These are phyloP conservation scores for Malus hybrid DNA, from an alignment of 331 rosid species.

Conservation along the genomic window DNA sequence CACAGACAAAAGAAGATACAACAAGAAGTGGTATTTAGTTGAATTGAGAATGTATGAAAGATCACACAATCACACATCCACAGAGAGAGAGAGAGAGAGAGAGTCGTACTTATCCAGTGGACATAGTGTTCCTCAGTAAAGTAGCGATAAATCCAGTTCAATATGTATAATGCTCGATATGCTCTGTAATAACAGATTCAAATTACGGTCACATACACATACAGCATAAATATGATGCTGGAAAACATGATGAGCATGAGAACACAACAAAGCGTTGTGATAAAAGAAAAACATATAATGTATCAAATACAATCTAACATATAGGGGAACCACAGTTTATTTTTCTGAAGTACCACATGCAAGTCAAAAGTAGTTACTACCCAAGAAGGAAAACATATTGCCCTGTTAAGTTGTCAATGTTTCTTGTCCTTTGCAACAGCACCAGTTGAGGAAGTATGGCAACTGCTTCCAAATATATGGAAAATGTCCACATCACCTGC, in stretches of 20 bases:
- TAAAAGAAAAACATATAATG: not conserved
- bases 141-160: conserved; percentile 92
- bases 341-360: not conserved
- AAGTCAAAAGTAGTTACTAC: conserved; percentile 28
- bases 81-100: conserved; percentile 3
- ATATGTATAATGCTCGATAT: conserved; percentile 68
- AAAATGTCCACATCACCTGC: conserved; percentile 90
- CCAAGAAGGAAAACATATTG: conserved; percentile 86
- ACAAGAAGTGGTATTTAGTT: not conserved
- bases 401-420: conserved; percentile 90
- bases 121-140: conserved; percentile 68
- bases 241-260: not conserved
- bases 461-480: conserved; percentile 82
- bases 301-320: not conserved
- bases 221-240: not conserved
- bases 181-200: conserved; percentile 51
- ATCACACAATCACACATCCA: not conserved
- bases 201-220: not conserved
- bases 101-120: conserved; percentile 74
- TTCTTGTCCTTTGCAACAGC: conserved; percentile 80
- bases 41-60: not conserved
- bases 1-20: not conserved
- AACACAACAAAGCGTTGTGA: not conserved
- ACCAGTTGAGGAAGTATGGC: conserved; percentile 90
- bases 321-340: not conserved